phyloP scores from a whole-genome alignment of 2,329 filamentous ascomycete genomes.

The Monosporascus ibericus region DNA sequence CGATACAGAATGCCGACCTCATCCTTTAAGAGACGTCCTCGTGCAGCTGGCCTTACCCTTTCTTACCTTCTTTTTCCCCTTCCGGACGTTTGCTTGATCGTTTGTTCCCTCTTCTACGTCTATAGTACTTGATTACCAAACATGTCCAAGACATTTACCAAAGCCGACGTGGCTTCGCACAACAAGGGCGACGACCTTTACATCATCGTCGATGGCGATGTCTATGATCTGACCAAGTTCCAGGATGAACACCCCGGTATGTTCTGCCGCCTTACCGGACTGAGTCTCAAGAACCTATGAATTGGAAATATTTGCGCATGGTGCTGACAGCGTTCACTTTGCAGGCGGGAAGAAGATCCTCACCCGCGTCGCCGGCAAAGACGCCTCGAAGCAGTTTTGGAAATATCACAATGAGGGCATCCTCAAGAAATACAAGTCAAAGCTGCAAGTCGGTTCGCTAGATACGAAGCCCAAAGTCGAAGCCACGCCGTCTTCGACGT shows the following conservation, averaged over 20 bases:
- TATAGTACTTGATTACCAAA: constrained; percentile 15
- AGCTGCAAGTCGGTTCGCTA: constrained; percentile 78
- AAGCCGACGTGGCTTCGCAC: constrained; percentile 82
- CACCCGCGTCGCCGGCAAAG: constrained; percentile 57
- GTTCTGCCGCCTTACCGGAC: constrained; percentile 10
- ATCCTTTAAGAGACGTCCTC: not conserved
- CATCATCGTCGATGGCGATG: constrained; percentile 89
- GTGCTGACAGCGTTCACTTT: not conserved
- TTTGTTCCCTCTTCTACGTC: not conserved
- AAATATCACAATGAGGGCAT: constrained; percentile 80
- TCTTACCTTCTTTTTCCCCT: not conserved
- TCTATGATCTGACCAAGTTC: constrained; percentile 90
- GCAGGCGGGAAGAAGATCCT: constrained; percentile 60
- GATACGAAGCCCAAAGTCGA: constrained; percentile 74
- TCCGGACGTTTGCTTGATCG: not conserved
- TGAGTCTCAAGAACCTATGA: too few relatives aligned
- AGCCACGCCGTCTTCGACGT: constrained; percentile 43
- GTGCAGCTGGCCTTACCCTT: too few relatives aligned
- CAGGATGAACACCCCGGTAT: constrained; percentile 78
- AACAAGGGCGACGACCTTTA: constrained; percentile 82
- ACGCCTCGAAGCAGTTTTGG: constrained; percentile 63
- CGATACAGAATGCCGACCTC: not conserved
- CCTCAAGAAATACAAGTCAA: constrained; percentile 76
- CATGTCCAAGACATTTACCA: constrained; percentile 86
- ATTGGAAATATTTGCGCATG: too few relatives aligned